Base-by-base conservation (phyloP, 257 asterid genomes). In the Buddleja alternifolia region DNA sequence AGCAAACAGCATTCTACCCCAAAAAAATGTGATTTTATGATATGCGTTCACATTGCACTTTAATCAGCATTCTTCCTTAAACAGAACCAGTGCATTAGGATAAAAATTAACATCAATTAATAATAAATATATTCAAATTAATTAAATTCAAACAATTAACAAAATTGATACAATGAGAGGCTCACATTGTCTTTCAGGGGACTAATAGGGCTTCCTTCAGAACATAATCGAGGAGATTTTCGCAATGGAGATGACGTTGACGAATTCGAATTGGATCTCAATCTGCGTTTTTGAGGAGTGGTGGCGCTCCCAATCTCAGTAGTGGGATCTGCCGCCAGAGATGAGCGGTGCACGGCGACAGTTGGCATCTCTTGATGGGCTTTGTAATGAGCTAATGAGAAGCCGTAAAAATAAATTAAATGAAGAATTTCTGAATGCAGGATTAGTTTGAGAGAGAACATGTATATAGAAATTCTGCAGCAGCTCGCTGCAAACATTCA, bases 211-310 rank as follows among this genome's bases (percentile, higher is more conserved):
- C 92, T 76, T 70, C 48, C 85, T 46, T 57, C 52, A 14, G 64
- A 19, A 76, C 87, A 74, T 12, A 80, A 59, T 2, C 96, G 81
- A 37, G 95, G 89, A 48, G 90, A 86, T 73, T 93, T 93, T 7
- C 82, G 81, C 77, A 67, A 45, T 14, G 85, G 81, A 42, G 73
- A 63, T 2, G 60, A 71, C 11, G 69, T 47, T 32, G 81, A 68
- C 48, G 74, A 75, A 56, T 79, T 66, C 10, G 82, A 77, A 60
- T 77, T 75, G 66, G 96, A 84, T 77, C 90, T 90, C 72, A 74
- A 59, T 20, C 81, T 74, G 42, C 82, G 83, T 73, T 90, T 93
- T 12, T 41, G 72, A 55, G 93, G 92, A 41, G 87, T 80, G 54
- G 75, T 67, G 6, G 69, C 67, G 16, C 32, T 69, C 15, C 81